Conservation (phyloP, 495 filamentous ascomycete genomes). For the Copromyces sp. region DNA sequence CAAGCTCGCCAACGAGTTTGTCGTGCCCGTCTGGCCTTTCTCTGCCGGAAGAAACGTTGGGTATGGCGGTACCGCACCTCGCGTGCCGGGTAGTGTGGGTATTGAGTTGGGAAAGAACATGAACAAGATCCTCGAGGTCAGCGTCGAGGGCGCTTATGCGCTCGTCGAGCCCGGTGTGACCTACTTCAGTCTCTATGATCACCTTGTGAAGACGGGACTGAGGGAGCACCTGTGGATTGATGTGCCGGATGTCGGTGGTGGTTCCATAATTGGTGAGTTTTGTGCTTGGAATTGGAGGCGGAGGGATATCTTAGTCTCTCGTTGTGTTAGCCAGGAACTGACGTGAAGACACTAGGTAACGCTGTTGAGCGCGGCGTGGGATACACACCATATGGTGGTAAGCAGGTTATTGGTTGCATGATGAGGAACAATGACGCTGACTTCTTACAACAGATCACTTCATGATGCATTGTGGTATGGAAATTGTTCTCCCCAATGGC, state of each 20-base stretch:
- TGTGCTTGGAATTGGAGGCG: neutral
- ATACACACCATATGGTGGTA: conserved; percentile 35
- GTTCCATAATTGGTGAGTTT: conserved; percentile 14
- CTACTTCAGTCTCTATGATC: conserved; percentile 43
- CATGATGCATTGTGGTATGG: conserved; percentile 44
- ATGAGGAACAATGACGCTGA: neutral
- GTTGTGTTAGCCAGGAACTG: neutral
- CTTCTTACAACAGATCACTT: conserved; percentile 33
- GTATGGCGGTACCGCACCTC: conserved; percentile 48
- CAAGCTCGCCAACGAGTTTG: conserved; percentile 35
- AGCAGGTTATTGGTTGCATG: neutral
- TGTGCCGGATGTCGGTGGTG: conserved; percentile 47
- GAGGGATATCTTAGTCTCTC: neutral
- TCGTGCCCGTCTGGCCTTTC: conserved; percentile 44
- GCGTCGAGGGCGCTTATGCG: conserved; percentile 40
- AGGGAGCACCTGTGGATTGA: conserved; percentile 36
- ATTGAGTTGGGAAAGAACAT: conserved; percentile 46
- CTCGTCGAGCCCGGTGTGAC: conserved; percentile 52
- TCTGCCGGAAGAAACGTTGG: conserved; percentile 46
- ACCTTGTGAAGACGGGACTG: conserved; percentile 33
- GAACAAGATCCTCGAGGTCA: conserved; percentile 45
- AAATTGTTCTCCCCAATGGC: conserved; percentile 46
- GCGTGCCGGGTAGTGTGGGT: conserved; percentile 43
- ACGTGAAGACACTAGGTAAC: conserved; percentile 23
- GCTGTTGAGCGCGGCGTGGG: conserved; percentile 47